phyloP scores from a whole-genome alignment of 768 basidiomycete genomes.

The Amanita subjunquillea region DNA sequence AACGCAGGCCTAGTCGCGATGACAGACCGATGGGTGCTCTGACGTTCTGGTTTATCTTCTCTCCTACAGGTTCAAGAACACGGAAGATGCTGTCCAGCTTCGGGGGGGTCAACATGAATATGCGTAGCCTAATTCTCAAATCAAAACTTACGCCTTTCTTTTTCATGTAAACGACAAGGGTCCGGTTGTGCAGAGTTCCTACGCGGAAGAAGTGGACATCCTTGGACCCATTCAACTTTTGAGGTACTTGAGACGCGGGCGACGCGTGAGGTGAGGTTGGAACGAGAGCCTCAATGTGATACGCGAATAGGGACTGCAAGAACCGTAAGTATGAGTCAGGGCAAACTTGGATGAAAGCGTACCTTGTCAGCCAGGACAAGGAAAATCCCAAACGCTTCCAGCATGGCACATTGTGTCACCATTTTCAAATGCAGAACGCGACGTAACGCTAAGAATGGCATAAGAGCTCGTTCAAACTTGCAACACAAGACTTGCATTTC shows the following conservation, averaged over 20 bases:
- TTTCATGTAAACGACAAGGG: conserved; percentile 93
- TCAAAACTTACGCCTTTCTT: conserved; percentile 57
- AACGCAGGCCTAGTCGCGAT: conserved; percentile 66
- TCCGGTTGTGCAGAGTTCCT: conserved; percentile 76
- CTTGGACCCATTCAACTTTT: conserved; percentile 78
- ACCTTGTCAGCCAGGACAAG: conserved; percentile 91
- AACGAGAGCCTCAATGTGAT: conserved; percentile 93
- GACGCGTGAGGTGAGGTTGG: conserved; percentile 68
- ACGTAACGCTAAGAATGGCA: conserved; percentile 55
- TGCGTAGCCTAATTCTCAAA: not conserved
- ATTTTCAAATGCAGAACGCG: conserved; percentile 87
- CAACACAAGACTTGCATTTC: conserved; percentile 41
- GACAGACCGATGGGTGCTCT: conserved; percentile 64
- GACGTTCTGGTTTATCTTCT: conserved; percentile 72
- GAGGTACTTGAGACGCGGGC: conserved; percentile 71
- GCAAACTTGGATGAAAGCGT: conserved; percentile 25
- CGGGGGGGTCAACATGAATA: not conserved
- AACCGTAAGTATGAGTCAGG: conserved; percentile 25
- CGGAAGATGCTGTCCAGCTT: conserved; percentile 88
- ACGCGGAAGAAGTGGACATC: conserved; percentile 97
- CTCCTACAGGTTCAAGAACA: conserved; percentile 93
- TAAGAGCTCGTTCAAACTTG: conserved; percentile 13
- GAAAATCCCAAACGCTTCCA: conserved; percentile 96
- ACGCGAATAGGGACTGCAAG: conserved; percentile 78
- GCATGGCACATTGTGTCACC: conserved; percentile 90